Percentiles rank a stretch among this genome's conserved stretches.
Conservation (phyloP, 2,329 filamentous ascomycete genomes). For the Exophiala bonariae region DNA sequence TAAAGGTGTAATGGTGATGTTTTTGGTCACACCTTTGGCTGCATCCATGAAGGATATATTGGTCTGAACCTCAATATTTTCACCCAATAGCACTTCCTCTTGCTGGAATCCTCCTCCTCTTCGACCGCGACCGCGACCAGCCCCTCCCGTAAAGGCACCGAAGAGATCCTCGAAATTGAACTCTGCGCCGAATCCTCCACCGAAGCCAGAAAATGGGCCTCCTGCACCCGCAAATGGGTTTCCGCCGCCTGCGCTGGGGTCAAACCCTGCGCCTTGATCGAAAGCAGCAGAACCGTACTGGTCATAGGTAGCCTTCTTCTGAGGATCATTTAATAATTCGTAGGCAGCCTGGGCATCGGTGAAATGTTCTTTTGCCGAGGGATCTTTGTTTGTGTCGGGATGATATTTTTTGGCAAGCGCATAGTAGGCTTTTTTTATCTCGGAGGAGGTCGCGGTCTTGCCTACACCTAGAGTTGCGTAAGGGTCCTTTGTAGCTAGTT, state of each 20-base stretch:
- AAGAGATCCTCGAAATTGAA: slow-evolving; percentile 98
- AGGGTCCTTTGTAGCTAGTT: slow-evolving; percentile 76
- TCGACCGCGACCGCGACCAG: slow-evolving; percentile 44
- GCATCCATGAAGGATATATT: slow-evolving; percentile 96
- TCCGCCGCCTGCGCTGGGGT: slow-evolving; percentile 65
- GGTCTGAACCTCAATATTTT: slow-evolving; percentile 92
- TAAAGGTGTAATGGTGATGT: slow-evolving; percentile 82
- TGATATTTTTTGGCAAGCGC: slow-evolving; percentile 96
- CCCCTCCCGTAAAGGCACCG: slow-evolving; percentile 72
- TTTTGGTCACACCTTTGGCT: slow-evolving; percentile 84
- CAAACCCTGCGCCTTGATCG: slow-evolving; percentile 69
- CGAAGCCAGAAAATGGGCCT: slow-evolving; percentile 42
- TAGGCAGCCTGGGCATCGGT: slow-evolving; percentile 91
- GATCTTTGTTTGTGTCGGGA: slow-evolving; percentile 95
- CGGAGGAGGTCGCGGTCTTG: slow-evolving; percentile 75
- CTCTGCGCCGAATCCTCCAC: slow-evolving; percentile 70
- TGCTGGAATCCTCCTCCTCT: slow-evolving; percentile 63
- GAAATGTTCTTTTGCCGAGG: slow-evolving; percentile 91
- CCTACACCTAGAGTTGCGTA: slow-evolving; percentile 83
- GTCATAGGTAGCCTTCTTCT: slow-evolving; percentile 92
- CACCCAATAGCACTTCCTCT: slow-evolving; percentile 81
- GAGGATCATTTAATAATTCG: slow-evolving; percentile 85
- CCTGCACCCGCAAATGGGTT: slow-evolving; percentile 60
- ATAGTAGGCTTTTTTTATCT: slow-evolving; percentile 99
- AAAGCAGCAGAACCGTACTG: slow-evolving; percentile 82